Evolutionary conservation across 176 grass and related monocot species (phyloP).

Genomic region (Metroxylon sagu): DNA sequence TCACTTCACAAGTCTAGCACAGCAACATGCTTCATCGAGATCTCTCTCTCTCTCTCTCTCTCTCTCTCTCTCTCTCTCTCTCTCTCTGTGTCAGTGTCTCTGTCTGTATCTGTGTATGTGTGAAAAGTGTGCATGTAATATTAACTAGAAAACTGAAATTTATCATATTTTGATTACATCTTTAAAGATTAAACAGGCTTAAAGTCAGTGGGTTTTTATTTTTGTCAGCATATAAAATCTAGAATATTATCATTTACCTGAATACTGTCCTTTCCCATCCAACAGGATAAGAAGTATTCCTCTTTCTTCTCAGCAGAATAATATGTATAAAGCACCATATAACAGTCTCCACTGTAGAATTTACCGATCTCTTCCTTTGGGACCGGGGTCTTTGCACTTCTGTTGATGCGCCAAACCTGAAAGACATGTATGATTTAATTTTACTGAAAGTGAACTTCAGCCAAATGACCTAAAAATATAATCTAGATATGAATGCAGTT

Average conservation of each 20-base stretch:
- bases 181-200: too few species aligned
- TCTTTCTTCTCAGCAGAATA: constrained; percentile 93
- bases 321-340: constrained; percentile 82
- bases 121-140: too few species aligned
- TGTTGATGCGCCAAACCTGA: constrained; percentile 79
- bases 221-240: too few species aligned
- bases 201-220: too few species aligned
- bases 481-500: constrained; percentile 2
- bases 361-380: constrained; percentile 87
- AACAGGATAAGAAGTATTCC: constrained; percentile 79
- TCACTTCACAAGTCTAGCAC: too few species aligned
- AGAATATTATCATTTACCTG: constrained; percentile 32
- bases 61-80: too few species aligned
- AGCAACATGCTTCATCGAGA: too few species aligned
- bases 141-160: too few species aligned
- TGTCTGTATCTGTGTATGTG: too few species aligned
- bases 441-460: constrained; percentile 6
- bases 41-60: too few species aligned
- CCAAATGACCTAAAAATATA: neutral
- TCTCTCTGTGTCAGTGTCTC: too few species aligned
- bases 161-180: too few species aligned
- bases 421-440: constrained; percentile 20
- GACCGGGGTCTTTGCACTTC: constrained; percentile 54
- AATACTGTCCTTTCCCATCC: constrained; percentile 82
- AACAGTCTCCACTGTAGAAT: constrained; percentile 92